These are phyloP conservation scores for Chloromonas sp. DNA, from an alignment of 163 green algal genomes.

Conservation along the genomic window DNA sequence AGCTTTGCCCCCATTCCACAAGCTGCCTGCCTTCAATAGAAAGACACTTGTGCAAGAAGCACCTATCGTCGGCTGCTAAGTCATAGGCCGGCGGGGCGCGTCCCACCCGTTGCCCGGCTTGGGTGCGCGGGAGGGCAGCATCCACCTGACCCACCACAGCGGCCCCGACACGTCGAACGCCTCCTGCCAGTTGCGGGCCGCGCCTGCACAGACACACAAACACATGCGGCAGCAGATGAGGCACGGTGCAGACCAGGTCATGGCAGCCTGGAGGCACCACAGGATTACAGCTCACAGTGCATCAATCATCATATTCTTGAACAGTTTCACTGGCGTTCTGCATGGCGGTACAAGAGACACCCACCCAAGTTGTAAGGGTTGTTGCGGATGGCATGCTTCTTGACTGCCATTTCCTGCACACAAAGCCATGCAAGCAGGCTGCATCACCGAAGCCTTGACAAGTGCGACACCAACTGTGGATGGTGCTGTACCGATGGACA, in stretches of 20 bases:
- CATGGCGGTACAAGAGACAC: not conserved
- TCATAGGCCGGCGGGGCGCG: not conserved
- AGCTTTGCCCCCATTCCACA: no score
- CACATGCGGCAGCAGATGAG: no score
- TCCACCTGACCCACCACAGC: constrained; percentile 36
- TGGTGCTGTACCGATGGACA: no score
- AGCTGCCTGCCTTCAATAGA: no score
- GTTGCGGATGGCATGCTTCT: not conserved
- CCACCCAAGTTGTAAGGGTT: constrained; percentile 32
- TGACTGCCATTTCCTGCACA: not conserved
- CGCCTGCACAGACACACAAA: not conserved
- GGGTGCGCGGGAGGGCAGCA: constrained; percentile 13
- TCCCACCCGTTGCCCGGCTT: constrained; percentile 32
- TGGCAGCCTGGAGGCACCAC: no score
- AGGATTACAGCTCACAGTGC: no score
- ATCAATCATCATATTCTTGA: no score
- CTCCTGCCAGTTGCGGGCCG: constrained; percentile 34
- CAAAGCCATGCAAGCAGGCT: not conserved
- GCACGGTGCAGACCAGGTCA: not conserved
- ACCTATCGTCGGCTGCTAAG: no score
- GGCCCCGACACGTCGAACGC: constrained; percentile 32
- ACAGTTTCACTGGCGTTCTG: no score
- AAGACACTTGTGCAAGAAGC: no score
- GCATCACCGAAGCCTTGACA: no score
- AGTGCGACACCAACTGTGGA: no score